Conservation (phyloP, 345 rosid genomes). For the Lagerstroemia speciosa region DNA sequence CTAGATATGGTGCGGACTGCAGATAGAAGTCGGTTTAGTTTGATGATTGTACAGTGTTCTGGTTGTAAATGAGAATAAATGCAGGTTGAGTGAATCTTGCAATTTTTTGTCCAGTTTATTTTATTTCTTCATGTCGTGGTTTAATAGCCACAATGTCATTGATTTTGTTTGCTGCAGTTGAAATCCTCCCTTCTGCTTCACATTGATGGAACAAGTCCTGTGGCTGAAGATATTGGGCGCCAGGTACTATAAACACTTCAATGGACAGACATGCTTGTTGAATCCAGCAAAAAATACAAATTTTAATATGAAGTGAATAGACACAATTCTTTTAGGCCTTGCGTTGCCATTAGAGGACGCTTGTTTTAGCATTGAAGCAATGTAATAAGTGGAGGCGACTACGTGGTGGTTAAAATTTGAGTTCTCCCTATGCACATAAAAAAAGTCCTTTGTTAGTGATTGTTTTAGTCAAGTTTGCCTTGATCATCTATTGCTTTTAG, state of each 20-base stretch:
- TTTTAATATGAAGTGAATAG: neutral
- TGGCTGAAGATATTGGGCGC: conserved; percentile 96
- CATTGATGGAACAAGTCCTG: conserved; percentile 89
- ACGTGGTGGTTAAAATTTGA: too few relatives aligned
- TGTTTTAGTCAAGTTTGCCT: too few relatives aligned
- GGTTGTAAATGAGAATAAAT: neutral
- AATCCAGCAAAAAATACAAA: neutral
- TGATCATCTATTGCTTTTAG: neutral
- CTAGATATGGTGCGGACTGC: too few relatives aligned
- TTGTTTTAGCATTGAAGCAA: too few relatives aligned
- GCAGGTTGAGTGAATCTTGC: neutral
- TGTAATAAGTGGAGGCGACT: neutral
- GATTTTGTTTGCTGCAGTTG: conserved; percentile 39
- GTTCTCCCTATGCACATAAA: too few relatives aligned
- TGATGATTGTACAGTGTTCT: neutral
- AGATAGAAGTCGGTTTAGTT: neutral
- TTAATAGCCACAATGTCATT: neutral
- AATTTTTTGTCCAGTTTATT: neutral
- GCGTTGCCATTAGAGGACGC: too few relatives aligned
- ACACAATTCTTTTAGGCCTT: neutral
- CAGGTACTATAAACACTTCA: conserved; percentile 43
- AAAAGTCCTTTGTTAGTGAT: too few relatives aligned
- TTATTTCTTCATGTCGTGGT: neutral
- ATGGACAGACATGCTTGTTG: neutral
- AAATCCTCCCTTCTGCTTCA: conserved; percentile 91